Percentiles rank a stretch among this genome's conserved stretches.
Evolutionary conservation across 2,329 filamentous ascomycete species (phyloP).

Genomic region (Scleromitrula shiraiana): DNA sequence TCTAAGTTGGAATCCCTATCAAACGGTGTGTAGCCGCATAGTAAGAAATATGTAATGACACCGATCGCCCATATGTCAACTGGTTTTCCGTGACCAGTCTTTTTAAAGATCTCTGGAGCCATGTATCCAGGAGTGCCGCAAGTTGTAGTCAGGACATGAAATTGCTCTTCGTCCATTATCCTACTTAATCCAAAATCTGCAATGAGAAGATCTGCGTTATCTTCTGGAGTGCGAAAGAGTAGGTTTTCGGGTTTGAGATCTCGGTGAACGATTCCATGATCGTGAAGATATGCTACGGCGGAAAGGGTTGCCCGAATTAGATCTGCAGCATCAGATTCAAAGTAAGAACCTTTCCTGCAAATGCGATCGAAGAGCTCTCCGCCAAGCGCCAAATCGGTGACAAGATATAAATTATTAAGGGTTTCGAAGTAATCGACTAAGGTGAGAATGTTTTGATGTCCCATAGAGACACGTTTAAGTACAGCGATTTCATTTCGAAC

Average conservation of each 20-base stretch:
- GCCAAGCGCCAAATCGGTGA: conserved; percentile 91
- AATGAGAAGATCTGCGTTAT: conserved; percentile 94
- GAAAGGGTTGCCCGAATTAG: conserved; percentile 91
- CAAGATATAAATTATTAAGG: conserved; percentile 98
- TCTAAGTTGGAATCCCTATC: conserved; percentile 96
- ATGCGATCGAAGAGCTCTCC: conserved; percentile 98
- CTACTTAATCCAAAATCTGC: conserved; percentile 92
- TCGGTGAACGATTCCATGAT: conserved; percentile 96
- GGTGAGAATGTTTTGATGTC: conserved; percentile 95
- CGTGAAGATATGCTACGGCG: conserved; percentile 96
- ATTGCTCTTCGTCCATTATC: conserved; percentile 99
- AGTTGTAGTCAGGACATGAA: conserved; percentile 94
- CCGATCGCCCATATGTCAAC: conserved; percentile 98
- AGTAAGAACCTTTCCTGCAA: conserved; percentile 97
- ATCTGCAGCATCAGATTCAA: conserved; percentile 92
- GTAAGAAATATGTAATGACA: conserved; percentile 96
- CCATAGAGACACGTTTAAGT: conserved; percentile 96
- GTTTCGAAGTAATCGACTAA: conserved; percentile 99
- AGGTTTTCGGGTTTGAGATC: conserved; percentile 97
- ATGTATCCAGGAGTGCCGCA: conserved; percentile 98
- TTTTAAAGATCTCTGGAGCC: conserved; percentile 99
- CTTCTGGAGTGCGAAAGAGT: conserved; percentile 91
- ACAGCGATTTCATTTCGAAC: conserved; percentile 97
- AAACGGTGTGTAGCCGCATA: conserved; percentile 97
- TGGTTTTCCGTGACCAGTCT: conserved; percentile 94